Base-by-base conservation (phyloP, 306 rosid genomes). In the Sechiopsis laciniata region DNA sequence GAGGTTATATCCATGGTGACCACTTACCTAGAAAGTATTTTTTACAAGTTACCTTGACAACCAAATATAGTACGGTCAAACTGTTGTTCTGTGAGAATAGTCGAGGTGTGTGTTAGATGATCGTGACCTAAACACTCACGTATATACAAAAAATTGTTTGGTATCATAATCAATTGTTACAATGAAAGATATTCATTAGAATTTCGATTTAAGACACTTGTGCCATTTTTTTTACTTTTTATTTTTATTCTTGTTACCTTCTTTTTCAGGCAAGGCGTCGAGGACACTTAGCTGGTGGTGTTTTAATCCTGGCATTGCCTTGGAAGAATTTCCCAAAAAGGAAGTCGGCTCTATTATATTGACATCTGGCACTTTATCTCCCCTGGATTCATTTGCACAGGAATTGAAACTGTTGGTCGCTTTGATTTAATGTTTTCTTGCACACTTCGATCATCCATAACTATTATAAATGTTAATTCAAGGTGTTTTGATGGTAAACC, bases 251-350 rank as follows among this genome's bases (percentile, higher is more conserved):
- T 42, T 71, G 68, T 64, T 72, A 79, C 51, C 51, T 65, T 61
- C 67, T 64, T 32, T 73, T 83, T 55, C 84, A 93, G 97, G 96
- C 55, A 88, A 86, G 80, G 82, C 85, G 74, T 85, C 97, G 15
- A 88, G 97, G 80, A 89, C 89, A 63, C 91, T 93, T 77, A 85
- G 98, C 84, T 90, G 98, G 98, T 93, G 98, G 98, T 93, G 98
- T 83, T 93, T 93, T 82, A 89, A 93, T 77, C 98, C 98, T 37
- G 98, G 98, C 85, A 80, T 90, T 81, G 96, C 98, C 60, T 78
- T 93, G 98, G 92, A 93, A 83, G 88, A 42, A 72, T 88, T 93
- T 81, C 76, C 76, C 78, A 84, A 46, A 84, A 1, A 53, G 80
- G 86, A 84, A 21, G 97, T 93, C 56, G 88, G 96, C 75, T 93